Base-by-base conservation (phyloP, 352 stramenopile species). In the Phytophthora sp. region DNA sequence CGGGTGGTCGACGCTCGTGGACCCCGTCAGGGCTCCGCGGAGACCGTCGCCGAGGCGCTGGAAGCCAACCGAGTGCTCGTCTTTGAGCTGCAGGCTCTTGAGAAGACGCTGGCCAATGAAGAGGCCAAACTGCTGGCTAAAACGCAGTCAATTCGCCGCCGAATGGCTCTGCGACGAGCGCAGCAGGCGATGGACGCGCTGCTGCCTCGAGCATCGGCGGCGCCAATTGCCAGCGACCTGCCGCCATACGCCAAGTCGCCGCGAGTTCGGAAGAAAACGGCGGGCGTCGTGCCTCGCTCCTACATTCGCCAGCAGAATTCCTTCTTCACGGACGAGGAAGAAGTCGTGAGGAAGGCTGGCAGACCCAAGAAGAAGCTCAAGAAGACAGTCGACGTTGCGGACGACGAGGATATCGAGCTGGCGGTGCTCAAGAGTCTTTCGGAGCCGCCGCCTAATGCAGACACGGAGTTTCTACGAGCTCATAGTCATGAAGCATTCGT, bases 401-500 rank as follows among this genome's bases (percentile, higher is more conserved):
- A 62, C n/a, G 42, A 18, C 1, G 18, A 61, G 18, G 30, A 54
- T 23, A 13, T 45, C 28, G 58, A 64, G 9, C 32, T 51, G 5
- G 30, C 13, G 13, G 27, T 18, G 3, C 53, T 72, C 3, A 24
- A 21, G 26, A 13, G 11, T 12, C 42, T 74, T 2, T 57, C 53
- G 2, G 82, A 92, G 51, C 80, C 82, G 5, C 39, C 66, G 1
- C 55, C 67, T 12, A 92, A 92, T 59, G 48, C 37, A 0, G 84
- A 92, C 48, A 86, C 82, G 27, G 35, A 71, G 23, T 74, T 73
- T 30, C 60, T 92, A 50, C 78, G 76, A 5, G 17, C 65, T 39
- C 70, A 84, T 12, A 84, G 76, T 49, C 79, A 92, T 59, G 76
- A 89, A 35, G 73, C 79, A 4, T 91, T 92, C 37, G 17, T 80